Conservation (phyloP, 2,329 filamentous ascomycete species). For the Gnomoniopsis sp. region DNA sequence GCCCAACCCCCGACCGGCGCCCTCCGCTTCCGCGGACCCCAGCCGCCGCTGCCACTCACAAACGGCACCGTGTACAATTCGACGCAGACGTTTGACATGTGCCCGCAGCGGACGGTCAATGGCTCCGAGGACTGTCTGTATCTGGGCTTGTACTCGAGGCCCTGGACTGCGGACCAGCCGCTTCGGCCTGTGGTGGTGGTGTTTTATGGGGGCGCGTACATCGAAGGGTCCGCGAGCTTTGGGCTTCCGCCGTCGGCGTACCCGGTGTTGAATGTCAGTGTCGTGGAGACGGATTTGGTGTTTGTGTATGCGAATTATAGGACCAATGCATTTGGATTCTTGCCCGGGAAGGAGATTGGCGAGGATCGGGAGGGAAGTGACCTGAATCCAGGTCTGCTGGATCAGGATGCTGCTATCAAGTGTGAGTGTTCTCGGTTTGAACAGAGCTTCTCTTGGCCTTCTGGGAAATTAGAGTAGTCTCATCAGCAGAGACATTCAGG, state of each 20-base stretch:
- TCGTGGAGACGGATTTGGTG: constrained; percentile 42
- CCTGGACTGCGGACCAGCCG: constrained; percentile 43
- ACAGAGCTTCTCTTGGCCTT: neutral
- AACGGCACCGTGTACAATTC: constrained; percentile 50
- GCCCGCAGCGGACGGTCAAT: constrained; percentile 54
- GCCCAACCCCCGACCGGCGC: constrained; percentile 54
- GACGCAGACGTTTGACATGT: constrained; percentile 53
- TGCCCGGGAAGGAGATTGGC: constrained; percentile 45
- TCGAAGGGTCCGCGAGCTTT: constrained; percentile 54
- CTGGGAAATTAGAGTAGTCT: neutral
- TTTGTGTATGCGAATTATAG: constrained; percentile 49
- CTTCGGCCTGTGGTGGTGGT: constrained; percentile 56
- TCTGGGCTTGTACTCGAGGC: constrained; percentile 56
- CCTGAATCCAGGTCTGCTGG: constrained; percentile 48
- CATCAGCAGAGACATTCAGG: neutral
- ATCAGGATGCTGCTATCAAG: constrained; percentile 45
- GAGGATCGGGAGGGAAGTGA: constrained; percentile 38
- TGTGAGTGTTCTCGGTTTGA: constrained; percentile 29
- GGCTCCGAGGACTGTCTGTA: constrained; percentile 60
- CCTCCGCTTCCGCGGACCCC: constrained; percentile 59
- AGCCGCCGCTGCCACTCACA: constrained; percentile 46
- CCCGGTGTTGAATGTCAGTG: constrained; percentile 54
- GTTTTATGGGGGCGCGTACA: constrained; percentile 61
- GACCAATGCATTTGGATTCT: constrained; percentile 54
- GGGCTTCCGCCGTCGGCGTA: constrained; percentile 53